Evolutionary conservation across 148 eudicot species (phyloP).

Genomic region (Camellia japonica): DNA sequence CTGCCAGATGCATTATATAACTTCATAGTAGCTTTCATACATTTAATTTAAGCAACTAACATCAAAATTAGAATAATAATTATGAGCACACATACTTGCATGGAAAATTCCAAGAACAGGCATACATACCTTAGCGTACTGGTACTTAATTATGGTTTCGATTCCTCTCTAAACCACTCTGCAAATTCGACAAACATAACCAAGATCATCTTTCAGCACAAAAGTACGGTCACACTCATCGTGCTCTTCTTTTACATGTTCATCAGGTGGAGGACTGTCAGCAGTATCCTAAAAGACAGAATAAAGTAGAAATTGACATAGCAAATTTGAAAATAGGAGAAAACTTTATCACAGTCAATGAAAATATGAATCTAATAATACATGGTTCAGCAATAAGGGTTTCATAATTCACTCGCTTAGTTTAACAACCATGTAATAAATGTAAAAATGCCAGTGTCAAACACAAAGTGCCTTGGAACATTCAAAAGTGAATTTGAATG

Average conservation of each 20-base stretch:
- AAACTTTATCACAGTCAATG: neutral
- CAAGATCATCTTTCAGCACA: constrained; percentile 87
- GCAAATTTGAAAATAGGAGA: neutral
- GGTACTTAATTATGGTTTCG: constrained; percentile 80
- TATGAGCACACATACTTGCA: neutral
- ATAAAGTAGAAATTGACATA: neutral
- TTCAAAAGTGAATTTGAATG: too few relatives aligned
- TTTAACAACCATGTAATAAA: too few relatives aligned
- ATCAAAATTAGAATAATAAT: neutral
- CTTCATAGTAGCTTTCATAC: neutral
- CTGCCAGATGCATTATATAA: neutral
- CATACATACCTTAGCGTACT: constrained; percentile 35
- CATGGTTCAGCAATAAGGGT: too few relatives aligned
- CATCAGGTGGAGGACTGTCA: constrained; percentile 41
- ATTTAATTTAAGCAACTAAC: neutral
- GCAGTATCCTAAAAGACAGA: constrained; percentile 49
- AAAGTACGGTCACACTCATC: constrained; percentile 85
- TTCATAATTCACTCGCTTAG: too few relatives aligned
- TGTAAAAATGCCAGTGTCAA: too few relatives aligned
- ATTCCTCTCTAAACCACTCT: constrained; percentile 76
- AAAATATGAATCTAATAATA: too few relatives aligned
- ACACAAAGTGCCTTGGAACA: too few relatives aligned
- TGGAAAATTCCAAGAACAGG: neutral
- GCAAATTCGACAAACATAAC: constrained; percentile 93
- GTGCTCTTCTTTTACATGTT: constrained; percentile 38